Base-by-base conservation (phyloP, 208 protist genomes). In the Wallacemonas sp. region DNA sequence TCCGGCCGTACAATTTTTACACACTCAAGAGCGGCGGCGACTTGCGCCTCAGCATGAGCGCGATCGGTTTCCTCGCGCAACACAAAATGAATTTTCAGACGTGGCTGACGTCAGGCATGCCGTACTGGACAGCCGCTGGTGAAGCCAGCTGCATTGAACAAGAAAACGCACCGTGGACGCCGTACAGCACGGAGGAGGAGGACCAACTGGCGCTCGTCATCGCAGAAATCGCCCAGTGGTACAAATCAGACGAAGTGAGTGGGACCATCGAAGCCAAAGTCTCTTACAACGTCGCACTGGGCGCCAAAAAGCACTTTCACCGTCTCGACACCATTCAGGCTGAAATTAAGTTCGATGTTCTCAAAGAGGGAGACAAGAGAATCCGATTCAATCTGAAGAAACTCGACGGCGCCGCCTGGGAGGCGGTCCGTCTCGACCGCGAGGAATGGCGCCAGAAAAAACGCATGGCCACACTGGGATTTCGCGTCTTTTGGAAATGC, bases 1-100 rank as follows among this genome's bases (percentile, higher is more conserved):
- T 91, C 0, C 78, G 82, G 1, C 75, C 84, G 1, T 94, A 85
- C 72, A 94, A 94, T 49, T 94, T 94, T 66, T 90, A 77, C 62
- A 75, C 91, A 2, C 54, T 81, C 26, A 80, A 84, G 26, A 49
- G 21, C 33, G 47, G 30, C 6, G 82, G 84, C 5, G 74, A 86
- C 42, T 70, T 88, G 38, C 30, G 39, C 0, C 74, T 88, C 0
- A 65, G 51, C 38, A 44, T 74, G 12, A 39, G 42, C 0, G 76
- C 80, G 0, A 70, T 91, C 28, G 22, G 39, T 0, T 94, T 94
- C 46, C 70, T 86, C n/a, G 58, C 58, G 1, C 14, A 26, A 4
- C 77, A 90, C 45, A 45, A 70, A 22, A 81, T 90, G 71, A 66
- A 88, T 68, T 94, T 90, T 62, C 67, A 84, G 45, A 71, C 42